Evolutionary conservation across 495 filamentous ascomycete species (phyloP), one percentile per base, ranked within the genome.

Genomic region (Aspergillus kassunensis): DNA sequence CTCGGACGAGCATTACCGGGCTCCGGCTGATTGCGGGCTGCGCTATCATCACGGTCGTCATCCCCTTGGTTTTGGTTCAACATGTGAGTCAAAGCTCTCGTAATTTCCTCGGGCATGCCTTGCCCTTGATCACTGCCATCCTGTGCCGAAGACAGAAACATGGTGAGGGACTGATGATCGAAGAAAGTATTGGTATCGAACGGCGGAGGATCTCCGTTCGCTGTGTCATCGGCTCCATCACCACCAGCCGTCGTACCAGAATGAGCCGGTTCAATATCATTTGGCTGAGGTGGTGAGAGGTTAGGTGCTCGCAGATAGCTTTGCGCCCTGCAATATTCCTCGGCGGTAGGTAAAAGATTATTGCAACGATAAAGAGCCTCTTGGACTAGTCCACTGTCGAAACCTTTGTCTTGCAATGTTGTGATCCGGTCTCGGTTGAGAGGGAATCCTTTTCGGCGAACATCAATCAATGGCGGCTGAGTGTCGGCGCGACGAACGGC

Each of bases 351-450:
- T 10, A 67, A 57, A 23, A 78, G 76, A 51, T 90, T 88, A 50
- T 87, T 84, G 64, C 91, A 91, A 20, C 91, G 82, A 60, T 87
- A 95, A 4, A 91, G 68, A 15, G 88, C 89, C 67, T 97, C 91
- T n/a, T 75, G 76, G 12, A 78, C 84, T 23, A 95, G 70, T 8
- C 81, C 78, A 23, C 72, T 61, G 25, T 80, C 74, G 51, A 69
- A 83, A 0, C 79, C 78, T 40, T 75, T 63, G 15, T 71, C 74
- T 31, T 61, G 64, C 25, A 86, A 55, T 20, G 63, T 54, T 33
- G 59, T 63, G 2, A 75, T 51, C 7, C 73, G 68, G 6, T 81
- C 78, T 11, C 64, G 66, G 51, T 75, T 72, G 18, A 85, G 68
- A 19, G 68, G 73, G 49, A 77, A 78, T 37, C 62, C 64, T 57